A percentile compares a stretch with the other conserved stretches of the same genome.
These are phyloP conservation scores for Phyllosticta citribraziliensis DNA, from an alignment of 2,329 filamentous ascomycete genomes.

Conservation along the genomic window DNA sequence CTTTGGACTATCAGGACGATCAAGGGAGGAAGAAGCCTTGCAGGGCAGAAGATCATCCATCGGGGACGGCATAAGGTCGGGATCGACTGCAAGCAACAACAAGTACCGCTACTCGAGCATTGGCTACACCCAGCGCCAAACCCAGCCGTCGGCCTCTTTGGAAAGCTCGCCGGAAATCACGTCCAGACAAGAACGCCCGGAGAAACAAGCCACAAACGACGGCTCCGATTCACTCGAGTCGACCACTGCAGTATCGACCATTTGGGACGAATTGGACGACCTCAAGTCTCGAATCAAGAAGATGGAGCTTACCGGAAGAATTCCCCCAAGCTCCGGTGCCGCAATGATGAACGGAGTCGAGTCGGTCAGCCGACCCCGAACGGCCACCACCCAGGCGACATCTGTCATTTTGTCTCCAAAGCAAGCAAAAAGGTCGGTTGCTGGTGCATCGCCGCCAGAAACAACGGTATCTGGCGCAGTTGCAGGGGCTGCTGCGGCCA, in stretches of 20 bases:
- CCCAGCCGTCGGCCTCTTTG: constrained; percentile 15
- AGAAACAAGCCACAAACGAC: constrained; percentile 13
- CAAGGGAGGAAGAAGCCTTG: constrained; percentile 5
- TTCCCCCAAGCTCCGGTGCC: constrained; percentile 72
- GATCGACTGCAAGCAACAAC: not conserved
- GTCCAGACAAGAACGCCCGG: not conserved
- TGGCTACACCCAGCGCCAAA: constrained; percentile 3
- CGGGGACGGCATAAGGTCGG: not conserved
- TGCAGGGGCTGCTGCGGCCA: constrained; percentile 41
- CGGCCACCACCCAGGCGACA: constrained; percentile 69
- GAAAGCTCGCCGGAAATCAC: constrained; percentile 7
- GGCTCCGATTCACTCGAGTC: constrained; percentile 76
- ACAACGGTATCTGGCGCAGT: constrained; percentile 35
- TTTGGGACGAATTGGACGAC: constrained; percentile 97
- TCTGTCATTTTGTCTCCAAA: constrained; percentile 69
- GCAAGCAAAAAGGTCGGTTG: constrained; percentile 47
- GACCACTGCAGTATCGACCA: constrained; percentile 78
- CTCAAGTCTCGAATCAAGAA: constrained; percentile 87
- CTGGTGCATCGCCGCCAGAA: constrained; percentile 22
- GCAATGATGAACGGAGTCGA: constrained; percentile 33
- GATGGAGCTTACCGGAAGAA: constrained; percentile 79
- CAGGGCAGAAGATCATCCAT: constrained; percentile 6
- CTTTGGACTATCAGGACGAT: constrained; percentile 1
- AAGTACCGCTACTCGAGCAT: constrained; percentile 6
- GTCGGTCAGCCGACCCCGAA: constrained; percentile 73